These are phyloP conservation scores for rapeseed (Brassica napus) DNA, from an alignment of 345 rosid species.

Conservation along the genomic window DNA sequence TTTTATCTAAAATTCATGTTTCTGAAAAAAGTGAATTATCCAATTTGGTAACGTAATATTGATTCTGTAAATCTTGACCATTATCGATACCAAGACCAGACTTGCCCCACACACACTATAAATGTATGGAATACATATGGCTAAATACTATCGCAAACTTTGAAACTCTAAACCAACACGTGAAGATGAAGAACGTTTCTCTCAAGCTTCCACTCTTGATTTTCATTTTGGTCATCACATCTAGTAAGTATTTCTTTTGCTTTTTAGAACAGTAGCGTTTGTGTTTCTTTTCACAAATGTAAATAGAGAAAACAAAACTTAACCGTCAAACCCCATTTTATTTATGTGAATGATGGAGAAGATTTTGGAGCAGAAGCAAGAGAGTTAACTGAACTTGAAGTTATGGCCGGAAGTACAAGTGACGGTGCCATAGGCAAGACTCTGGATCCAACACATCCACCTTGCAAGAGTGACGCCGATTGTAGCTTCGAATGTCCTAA, in stretches of 20 bases:
- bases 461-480: slow-evolving; percentile 7
- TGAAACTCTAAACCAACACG: background rate
- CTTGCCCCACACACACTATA: background rate
- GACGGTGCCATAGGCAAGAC: background rate
- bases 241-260: slow-evolving; percentile 16
- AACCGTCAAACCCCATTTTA: background rate
- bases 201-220: slow-evolving; percentile 6
- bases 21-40: background rate
- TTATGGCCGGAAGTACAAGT: background rate
- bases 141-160: background rate
- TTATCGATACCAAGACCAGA: background rate
- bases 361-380: slow-evolving; percentile 22
- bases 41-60: background rate
- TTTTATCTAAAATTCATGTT: background rate
- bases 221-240: slow-evolving; percentile 26
- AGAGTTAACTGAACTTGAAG: background rate
- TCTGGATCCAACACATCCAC: background rate
- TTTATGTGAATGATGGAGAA: slow-evolving; percentile 14
- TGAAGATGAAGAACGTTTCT: slow-evolving; percentile 12
- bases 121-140: background rate
- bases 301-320: background rate
- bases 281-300: background rate
- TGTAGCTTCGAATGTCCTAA: background rate
- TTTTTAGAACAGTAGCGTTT: background rate
- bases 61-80: background rate